Base-by-base conservation (phyloP, 139 green algal genomes). In the Pseudopediastrum boryanum region DNA sequence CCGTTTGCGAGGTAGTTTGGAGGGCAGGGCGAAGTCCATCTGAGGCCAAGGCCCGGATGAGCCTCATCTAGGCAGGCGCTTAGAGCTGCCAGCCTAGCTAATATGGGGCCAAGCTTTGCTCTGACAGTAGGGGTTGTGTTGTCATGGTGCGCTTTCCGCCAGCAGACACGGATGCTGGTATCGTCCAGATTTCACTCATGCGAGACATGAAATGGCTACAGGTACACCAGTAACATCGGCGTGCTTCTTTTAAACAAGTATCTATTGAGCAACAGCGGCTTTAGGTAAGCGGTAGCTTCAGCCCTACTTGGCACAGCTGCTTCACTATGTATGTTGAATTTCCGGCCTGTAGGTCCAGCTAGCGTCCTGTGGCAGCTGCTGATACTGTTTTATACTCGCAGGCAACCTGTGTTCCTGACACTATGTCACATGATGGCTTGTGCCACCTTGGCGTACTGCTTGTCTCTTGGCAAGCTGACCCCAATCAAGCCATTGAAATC, bases 211-310 rank as follows among this genome's bases (percentile, higher is more conserved):
- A 27, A 58, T 51, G 29, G 44, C 16, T 33, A n/a, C 74, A 81
- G 96, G 96, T 99, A 98, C 78, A 64, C 58, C 8, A 88, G 75
- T 71, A 99, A 99, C 79, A 98, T 98, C 27, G 88, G 92, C 2
- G 90, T 99, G 27, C 66, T 99, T 35, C 84, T 99, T 7, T 78
- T 98, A 8, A 99, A 99, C 85, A 99, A 99, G 79, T 95, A 90
- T 44, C 83, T 99, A 21, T 88, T 99, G 0, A 89, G 77, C 27
- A 91, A 84, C 54, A 95, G 89, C 39, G 84, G 80, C 0, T 97
- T 98, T 69, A 86, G 84, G 72, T 87, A 87, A 43, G 84, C 84
- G 39, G 43, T 85, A 41, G 19, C 12, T 36, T 63, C 16, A 12
- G 31, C 5, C 54, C 54, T 63, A 63, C 7, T 12, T 38, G 54